Base-by-base conservation (phyloP, 495 filamentous ascomycete species). In the Penicillium argentinense region DNA sequence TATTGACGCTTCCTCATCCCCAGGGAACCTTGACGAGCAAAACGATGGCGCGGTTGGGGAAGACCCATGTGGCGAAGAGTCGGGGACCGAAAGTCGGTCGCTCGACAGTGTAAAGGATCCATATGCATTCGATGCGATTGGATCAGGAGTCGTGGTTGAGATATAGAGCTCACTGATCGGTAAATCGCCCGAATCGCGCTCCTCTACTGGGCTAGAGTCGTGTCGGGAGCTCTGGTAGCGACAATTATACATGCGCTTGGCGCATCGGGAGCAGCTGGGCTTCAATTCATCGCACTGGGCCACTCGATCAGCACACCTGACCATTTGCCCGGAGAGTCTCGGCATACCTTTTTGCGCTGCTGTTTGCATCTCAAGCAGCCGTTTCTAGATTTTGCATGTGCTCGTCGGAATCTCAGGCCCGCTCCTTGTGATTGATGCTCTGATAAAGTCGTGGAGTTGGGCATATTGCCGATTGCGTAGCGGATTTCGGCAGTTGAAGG, bases 311-410 rank as follows among this genome's bases (percentile, higher is more conserved):
- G 49, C 27, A 45, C 17, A 18, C 13, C 12, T 19, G 17, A 16
- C 38, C 22, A 13, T 25, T 13, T 5, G 12, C n/a, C 14, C 5
- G 14, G 12, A 40, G n/a, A 25, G 26, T 34, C 23, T 5, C 2
- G 21, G 12, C 38, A 13, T 51, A 64, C 66, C 60, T 70, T 70
- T 18, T 64, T 62, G 39, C 60, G 53, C 27, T 64, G 66, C 18
- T 66, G 54, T 42, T 69, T 69, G 37, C 67, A 71, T 47, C 57
- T 60, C 3, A 60, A 34, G 37, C 66, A 69, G 7, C 67, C 66
- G 45, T 54, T 61, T 30, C 64, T 53, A 3, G 66, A 71, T 48
- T 71, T 71, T 50, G 53, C 59, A 49, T 71, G 67, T 39, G 53
- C 39, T 43, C 54, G 50, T 16, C 60, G 51, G 9, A 66, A 40